phyloP scores from a whole-genome alignment of 2,329 filamentous ascomycete species.

The Tolypocladium tropicale region DNA sequence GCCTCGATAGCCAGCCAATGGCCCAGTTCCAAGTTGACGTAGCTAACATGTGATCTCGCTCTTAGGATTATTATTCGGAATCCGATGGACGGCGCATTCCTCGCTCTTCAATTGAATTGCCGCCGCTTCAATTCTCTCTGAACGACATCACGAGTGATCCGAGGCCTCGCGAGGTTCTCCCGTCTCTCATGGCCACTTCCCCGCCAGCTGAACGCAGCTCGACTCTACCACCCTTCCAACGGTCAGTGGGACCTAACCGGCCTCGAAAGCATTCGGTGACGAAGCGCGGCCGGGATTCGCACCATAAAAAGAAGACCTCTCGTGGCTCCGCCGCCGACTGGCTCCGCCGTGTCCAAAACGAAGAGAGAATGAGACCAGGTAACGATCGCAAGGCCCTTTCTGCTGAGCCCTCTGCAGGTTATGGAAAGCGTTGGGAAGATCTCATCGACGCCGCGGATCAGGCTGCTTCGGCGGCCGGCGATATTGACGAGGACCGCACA shows the following conservation, averaged over 20 bases:
- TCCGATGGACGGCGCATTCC: constrained; percentile 53
- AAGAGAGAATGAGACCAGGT: constrained; percentile 53
- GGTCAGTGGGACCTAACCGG: constrained; percentile 58
- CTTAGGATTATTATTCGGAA: constrained; percentile 59
- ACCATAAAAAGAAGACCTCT: constrained; percentile 74
- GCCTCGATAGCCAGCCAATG: constrained; percentile 5
- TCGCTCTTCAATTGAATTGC: constrained; percentile 61
- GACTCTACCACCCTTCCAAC: constrained; percentile 74
- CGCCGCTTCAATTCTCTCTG: constrained; percentile 50
- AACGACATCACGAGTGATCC: constrained; percentile 64
- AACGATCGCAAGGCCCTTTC: constrained; percentile 76
- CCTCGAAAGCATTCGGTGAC: constrained; percentile 80
- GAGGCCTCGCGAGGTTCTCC: constrained; percentile 64
- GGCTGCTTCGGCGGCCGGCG: constrained; percentile 78
- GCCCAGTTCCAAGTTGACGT: background rate
- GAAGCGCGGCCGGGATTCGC: constrained; percentile 63
- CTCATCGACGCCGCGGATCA: constrained; percentile 74
- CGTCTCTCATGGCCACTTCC: constrained; percentile 72
- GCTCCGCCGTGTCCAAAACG: constrained; percentile 46
- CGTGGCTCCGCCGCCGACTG: constrained; percentile 59
- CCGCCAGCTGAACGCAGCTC: constrained; percentile 72
- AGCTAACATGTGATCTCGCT: constrained; percentile 3
- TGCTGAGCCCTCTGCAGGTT: constrained; percentile 70
- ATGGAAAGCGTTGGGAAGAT: constrained; percentile 92
- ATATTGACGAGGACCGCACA: constrained; percentile 81